Evolutionary conservation across 306 rosid species (phyloP), one percentile per base, ranked within the genome.

Genomic region (Cicer chorassanicum): DNA sequence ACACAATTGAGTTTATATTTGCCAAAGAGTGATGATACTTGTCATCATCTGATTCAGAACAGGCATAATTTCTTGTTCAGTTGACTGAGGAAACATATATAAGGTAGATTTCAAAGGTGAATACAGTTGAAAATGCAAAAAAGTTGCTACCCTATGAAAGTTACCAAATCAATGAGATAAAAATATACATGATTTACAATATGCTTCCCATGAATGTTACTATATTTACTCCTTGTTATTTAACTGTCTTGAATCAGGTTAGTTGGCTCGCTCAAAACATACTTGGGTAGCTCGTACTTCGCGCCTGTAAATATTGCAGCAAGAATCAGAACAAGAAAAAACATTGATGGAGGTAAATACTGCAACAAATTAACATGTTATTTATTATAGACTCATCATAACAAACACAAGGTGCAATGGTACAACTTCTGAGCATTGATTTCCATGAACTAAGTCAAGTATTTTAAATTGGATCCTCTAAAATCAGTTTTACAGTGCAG

Each of bases 221-320:
- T 76, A 50, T 75, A 66, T 78, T 42, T 83, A 70, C 18, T 80
- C 87, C 79, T 84, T 76, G 48, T 69, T 72, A 72, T 86, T 86
- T 72, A 89, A 83, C 73, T 74, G 54, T 95, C 97, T 39, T 72
- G 91, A 75, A 95, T 95, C 89, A 92, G 67, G 91, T 95, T 95
- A 81, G 97, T 90, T 41, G 99, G 99, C 85, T 95, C 99, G 44
- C 98, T 95, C 93, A 95, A 83, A 70, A 95, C 99, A 65, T 95
- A 92, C 88, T 90, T 95, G 19, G 99, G 99, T 46, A 95, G 88
- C 65, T 95, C 99, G 49, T 95, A 95, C 87, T 92, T 92, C 4
- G 98, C 97, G 34, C 99, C 99, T 95, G 92, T 84, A 77, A 16
- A 81, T 10, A 55, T 80, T 50, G 70, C 24, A 73, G 21, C 13